These are phyloP conservation scores for Coemansia sp. DNA, from an alignment of 192 early-diverging fungal genomes.

Conservation along the genomic window DNA sequence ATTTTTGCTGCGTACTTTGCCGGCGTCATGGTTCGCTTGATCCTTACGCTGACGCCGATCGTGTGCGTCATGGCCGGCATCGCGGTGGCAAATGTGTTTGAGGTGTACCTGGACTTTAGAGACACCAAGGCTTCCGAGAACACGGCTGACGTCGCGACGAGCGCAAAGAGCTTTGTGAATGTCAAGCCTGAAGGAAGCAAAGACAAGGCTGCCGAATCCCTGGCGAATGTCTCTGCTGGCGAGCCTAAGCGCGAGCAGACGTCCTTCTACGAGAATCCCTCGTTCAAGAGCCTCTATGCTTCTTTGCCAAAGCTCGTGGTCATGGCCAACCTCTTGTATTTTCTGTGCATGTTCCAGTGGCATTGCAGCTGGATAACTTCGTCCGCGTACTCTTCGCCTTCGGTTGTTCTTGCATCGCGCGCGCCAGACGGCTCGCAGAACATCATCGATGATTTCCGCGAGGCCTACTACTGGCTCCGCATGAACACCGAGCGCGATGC, in stretches of 20 bases:
- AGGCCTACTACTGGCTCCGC: conserved; percentile 99
- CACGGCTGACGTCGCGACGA: conserved; percentile 1
- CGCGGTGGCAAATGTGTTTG: conserved; percentile 81
- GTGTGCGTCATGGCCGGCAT: conserved; percentile 94
- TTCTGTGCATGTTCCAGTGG: conserved; percentile 82
- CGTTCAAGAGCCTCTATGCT: conserved; percentile 30
- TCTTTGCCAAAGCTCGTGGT: conserved; percentile 52
- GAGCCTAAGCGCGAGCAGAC: neutral
- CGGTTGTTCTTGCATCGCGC: conserved; percentile 91
- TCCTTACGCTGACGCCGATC: conserved; percentile 96
- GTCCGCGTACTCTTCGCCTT: conserved; percentile 97
- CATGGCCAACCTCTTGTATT: conserved; percentile 64
- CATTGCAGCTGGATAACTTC: conserved; percentile 99
- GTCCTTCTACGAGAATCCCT: neutral
- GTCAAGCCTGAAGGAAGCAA: neutral
- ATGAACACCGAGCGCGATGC: conserved; percentile 91
- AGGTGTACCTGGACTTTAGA: conserved; percentile 69
- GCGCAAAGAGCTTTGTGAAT: neutral
- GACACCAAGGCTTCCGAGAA: conserved; percentile 12
- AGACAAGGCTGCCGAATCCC: neutral
- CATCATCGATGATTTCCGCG: conserved; percentile 99
- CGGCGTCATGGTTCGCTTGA: conserved; percentile 99
- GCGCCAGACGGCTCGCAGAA: conserved; percentile 82
- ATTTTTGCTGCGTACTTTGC: conserved; percentile 99
- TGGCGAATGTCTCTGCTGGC: neutral